Base-by-base conservation (phyloP, 176 grass and related monocot species). In the Pontederia paniculata region DNA sequence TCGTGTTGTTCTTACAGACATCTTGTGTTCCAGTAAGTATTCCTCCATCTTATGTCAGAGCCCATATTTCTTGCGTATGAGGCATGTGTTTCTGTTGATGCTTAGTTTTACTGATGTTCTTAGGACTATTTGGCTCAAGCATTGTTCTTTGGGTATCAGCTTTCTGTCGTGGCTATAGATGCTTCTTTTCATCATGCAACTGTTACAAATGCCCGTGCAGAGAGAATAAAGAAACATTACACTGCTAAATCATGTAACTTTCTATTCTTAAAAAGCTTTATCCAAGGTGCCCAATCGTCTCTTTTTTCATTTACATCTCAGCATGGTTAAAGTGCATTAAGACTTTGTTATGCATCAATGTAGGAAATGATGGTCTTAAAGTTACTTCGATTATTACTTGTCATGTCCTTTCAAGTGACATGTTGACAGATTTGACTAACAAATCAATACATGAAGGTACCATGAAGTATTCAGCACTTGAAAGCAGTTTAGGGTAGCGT, bases 41-140 rank as follows among this genome's bases (percentile, higher is more conserved):
- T 37, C 28, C 7, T 37, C 5, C 28, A 37, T 37, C 28, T 37
- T 37, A 37, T 37, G 28, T 37, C 28, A 37, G 28, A 37, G 7
- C 28, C 25, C 28, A 37, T 37, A 37, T 37, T 2, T 37, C 21
- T 58, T 58, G 23, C 31, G 16, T 16, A 58, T 58, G 21, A 31
- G 3, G 28, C 3, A 2, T 37, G 50, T 11, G 17, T 21, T 62
- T 74, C 71, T 42, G 28, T 18, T 72, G 5, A 44, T 23, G 61
- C 17, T 19, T 72, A 5, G 17, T 53, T 61, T 52, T 44, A 1
- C 17, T 64, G 31, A 21, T 63, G 17, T 63, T 74, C 72, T 70
- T 73, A 91, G 86, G 93, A 86, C 50, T 98, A 98, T 88, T 83
- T 98, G 44, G 77, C 93, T 18, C 93, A 98, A 79, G 72, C 76